Evolutionary conservation across 208 protist genomes (phyloP).

Genomic region (Acanthamoeba royreba): DNA sequence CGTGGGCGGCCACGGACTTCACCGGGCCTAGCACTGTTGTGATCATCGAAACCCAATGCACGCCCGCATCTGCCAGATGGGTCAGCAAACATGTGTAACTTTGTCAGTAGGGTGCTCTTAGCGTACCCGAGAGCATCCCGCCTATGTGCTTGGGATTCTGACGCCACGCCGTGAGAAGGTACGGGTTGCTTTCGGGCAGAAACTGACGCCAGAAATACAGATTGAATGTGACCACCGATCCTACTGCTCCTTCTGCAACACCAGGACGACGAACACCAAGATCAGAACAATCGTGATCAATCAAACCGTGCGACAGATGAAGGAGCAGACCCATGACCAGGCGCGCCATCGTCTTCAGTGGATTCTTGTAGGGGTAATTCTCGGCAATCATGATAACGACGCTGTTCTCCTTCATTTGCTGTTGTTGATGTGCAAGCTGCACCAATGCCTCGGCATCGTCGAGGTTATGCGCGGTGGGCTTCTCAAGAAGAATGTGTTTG

Average conservation of each 20-base stretch:
- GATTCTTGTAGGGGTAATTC: conserved; percentile 20
- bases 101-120: background rate
- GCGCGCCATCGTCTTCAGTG: background rate
- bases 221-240: background rate
- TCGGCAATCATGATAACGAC: background rate
- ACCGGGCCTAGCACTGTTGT: background rate
- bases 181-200: background rate
- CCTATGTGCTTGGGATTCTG: background rate
- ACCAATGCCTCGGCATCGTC: background rate
- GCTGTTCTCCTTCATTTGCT: background rate
- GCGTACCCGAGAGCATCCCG: background rate
- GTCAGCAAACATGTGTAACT: background rate
- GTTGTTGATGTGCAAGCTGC: background rate
- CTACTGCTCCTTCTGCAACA: background rate
- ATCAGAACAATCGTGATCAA: background rate
- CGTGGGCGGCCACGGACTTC: background rate
- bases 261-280: background rate
- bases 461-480: background rate
- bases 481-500: background rate
- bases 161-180: background rate
- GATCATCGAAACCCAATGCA: background rate
- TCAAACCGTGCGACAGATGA: background rate
- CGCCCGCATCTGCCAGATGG: background rate
- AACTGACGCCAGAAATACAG: background rate
- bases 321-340: background rate